These are phyloP conservation scores for Xylaria sp. DNA, from an alignment of 2,329 filamentous ascomycete species.

Conservation along the genomic window DNA sequence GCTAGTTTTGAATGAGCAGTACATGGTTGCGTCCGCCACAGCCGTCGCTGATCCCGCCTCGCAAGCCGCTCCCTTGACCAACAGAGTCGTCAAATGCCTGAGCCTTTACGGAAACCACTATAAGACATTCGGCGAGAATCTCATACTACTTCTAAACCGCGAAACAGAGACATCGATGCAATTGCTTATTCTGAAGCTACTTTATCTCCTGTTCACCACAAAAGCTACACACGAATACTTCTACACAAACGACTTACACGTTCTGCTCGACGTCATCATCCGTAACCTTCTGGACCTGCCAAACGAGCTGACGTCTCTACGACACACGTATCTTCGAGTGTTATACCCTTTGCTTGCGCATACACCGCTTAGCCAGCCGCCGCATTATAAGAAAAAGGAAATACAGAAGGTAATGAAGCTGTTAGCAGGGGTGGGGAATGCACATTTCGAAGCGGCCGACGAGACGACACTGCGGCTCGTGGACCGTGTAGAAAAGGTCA, in stretches of 20 bases:
- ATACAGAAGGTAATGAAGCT: constrained; percentile 80
- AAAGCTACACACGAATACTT: constrained; percentile 95
- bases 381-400: constrained; percentile 92
- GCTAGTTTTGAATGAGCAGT: constrained; percentile 97
- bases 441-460: constrained; percentile 83
- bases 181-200: constrained; percentile 92
- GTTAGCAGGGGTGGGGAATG: constrained; percentile 72
- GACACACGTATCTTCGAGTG: constrained; percentile 95
- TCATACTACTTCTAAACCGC: constrained; percentile 93
- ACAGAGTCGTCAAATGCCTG: constrained; percentile 91
- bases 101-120: constrained; percentile 83
- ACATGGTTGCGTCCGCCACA: constrained; percentile 82
- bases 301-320: constrained; percentile 78
- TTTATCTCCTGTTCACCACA: constrained; percentile 96
- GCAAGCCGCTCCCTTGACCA: constrained; percentile 73
- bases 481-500: constrained; percentile 77
- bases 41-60: constrained; percentile 56
- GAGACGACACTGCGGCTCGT: constrained; percentile 83
- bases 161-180: constrained; percentile 95
- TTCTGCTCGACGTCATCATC: constrained; percentile 94
- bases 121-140: constrained; percentile 96
- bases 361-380: constrained; percentile 86
- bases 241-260: constrained; percentile 95
- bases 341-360: constrained; percentile 90
- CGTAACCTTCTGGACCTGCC: constrained; percentile 96